phyloP scores from a whole-genome alignment of 176 grass and related monocot genomes.

The Tillandsia leiboldiana region DNA sequence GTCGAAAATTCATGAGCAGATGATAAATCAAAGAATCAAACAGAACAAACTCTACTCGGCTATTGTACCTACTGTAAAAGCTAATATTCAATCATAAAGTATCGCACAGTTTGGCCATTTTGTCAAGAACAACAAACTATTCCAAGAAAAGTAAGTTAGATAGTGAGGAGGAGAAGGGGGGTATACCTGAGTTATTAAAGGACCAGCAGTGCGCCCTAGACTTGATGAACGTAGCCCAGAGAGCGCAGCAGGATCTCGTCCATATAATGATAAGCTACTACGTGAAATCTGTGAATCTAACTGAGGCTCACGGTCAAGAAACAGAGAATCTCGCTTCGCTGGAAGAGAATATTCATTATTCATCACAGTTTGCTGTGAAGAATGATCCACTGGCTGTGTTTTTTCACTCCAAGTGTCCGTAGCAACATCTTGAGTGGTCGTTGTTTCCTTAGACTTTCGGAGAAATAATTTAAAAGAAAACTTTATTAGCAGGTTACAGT shows the following conservation, averaged over 20 bases:
- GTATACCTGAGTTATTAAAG: slow-evolving; percentile 68
- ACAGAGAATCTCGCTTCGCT: slow-evolving; percentile 49
- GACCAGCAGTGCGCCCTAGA: slow-evolving; percentile 46
- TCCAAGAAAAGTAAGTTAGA: not conserved
- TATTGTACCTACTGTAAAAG: too few relatives aligned
- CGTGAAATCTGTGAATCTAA: slow-evolving; percentile 53
- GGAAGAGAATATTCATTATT: slow-evolving; percentile 51
- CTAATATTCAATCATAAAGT: too few relatives aligned
- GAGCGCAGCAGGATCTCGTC: slow-evolving; percentile 60
- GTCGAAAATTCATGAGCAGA: too few relatives aligned
- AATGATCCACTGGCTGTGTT: slow-evolving; percentile 30
- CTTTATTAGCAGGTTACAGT: slow-evolving; percentile 13
- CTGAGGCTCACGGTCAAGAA: slow-evolving; percentile 52
- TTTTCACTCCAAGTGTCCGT: slow-evolving; percentile 46
- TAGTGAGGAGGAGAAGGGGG: not conserved
- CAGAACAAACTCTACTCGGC: too few relatives aligned
- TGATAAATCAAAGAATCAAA: too few relatives aligned
- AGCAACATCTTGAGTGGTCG: slow-evolving; percentile 32
- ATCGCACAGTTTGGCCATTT: too few relatives aligned
- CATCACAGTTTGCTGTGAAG: slow-evolving; percentile 35
- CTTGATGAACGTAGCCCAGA: slow-evolving; percentile 52
- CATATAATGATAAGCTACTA: slow-evolving; percentile 70
- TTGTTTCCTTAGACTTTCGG: slow-evolving; percentile 38
- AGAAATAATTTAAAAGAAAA: not conserved
- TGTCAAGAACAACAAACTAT: not conserved